A percentile compares a stretch with the other conserved stretches of the same genome.
These are phyloP conservation scores for Moringa oleifera DNA, from an alignment of 345 rosid genomes.

Conservation along the genomic window DNA sequence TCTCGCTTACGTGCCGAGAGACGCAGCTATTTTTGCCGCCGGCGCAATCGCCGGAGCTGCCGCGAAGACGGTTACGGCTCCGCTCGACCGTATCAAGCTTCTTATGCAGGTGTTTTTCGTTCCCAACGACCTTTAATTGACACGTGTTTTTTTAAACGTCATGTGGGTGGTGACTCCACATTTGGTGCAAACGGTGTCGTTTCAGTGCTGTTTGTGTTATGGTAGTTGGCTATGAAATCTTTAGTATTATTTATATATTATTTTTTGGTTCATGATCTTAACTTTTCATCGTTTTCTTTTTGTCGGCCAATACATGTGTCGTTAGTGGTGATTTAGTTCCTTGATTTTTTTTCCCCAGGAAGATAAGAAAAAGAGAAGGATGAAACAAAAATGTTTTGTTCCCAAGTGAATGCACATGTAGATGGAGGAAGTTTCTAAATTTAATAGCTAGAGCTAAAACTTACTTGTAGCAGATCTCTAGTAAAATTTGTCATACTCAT, in stretches of 20 bases:
- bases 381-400: no score
- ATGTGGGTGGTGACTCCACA: neutral
- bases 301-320: no score
- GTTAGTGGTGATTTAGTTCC: no score
- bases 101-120: conserved; percentile 72
- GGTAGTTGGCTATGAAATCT: neutral
- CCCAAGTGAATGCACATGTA: neutral
- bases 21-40: conserved; percentile 74
- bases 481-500: neutral
- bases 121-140: neutral
- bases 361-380: neutral
- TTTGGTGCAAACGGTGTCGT: neutral
- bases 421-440: neutral
- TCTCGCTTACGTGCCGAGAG: conserved; percentile 62
- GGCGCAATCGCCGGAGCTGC: conserved; percentile 96
- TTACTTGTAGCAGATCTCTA: neutral
- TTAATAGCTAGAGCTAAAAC: neutral
- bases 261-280: neutral
- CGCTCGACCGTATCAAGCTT: conserved; percentile 92
- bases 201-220: no score
- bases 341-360: no score
- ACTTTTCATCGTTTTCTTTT: neutral
- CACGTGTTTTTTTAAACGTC: neutral
- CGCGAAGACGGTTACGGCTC: conserved; percentile 92
- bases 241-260: no score